Evolutionary conservation across 225 moss, liverwort and hornwort genomes (phyloP), one percentile per base, ranked within the genome.

Genomic region (Neckera pumila): DNA sequence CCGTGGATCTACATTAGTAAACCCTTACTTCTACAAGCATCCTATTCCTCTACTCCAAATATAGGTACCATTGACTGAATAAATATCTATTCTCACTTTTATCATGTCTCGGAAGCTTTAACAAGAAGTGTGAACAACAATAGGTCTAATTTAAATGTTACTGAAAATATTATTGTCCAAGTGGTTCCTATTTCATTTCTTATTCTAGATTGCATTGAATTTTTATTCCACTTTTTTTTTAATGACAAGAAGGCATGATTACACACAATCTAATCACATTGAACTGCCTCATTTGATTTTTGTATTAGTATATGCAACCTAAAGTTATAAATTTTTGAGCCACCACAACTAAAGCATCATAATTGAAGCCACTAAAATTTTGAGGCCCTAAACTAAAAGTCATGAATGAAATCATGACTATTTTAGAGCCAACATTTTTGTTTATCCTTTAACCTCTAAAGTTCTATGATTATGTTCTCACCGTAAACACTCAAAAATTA

Each of bases 1-100:
- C 40, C 4, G 0, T 0, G 1, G 6, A 66, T 5, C 0, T 36
- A 20, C 2, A 6, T n/a, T 6, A 4, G 4, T 3, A 70, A 70
- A 69, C 12, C 2, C 2, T 22, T n/a, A 67, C 0, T 13, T 69
- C 7, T 38, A 69, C 3, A 13, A 69, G 2, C 38, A 12, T 69
- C 13, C 7, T 38, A 22, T 12, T 38, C 22, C 12, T 69, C 7
- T 69, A 13, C 0, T 4, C 34, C 10, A 10, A 34, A 36, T 66
- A 36, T 36, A 25, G 22, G 22, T 9, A 23, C 2, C 7, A 70
- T 27, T 43, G 43, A 43, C 0, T 27, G 4, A 27, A 43, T 27
- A n/a, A n/a, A n/a, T n/a, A n/a, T n/a, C n/a, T n/a, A 27, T 16
- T 18, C 11, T 47, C 18, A 74, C 11, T 47, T 47, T 0, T 18